Percentiles rank a stretch among this genome's conserved stretches.
Conservation (phyloP, 164 flowering plant species). For the Umbellularia californica region DNA sequence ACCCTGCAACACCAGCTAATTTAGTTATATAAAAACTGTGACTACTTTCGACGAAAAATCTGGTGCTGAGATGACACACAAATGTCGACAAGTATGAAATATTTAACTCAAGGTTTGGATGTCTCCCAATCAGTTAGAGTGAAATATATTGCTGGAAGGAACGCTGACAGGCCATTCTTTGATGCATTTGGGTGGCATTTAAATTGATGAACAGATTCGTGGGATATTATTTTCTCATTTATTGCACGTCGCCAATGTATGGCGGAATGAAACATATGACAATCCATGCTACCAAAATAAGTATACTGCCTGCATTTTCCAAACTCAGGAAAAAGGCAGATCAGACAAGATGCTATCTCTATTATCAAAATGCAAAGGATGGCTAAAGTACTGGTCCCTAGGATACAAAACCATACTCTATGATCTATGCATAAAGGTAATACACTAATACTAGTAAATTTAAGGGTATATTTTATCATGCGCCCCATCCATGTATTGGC, state of each 20-base stretch:
- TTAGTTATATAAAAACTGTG: background rate
- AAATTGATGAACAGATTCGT: background rate
- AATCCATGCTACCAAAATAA: too few relatives aligned
- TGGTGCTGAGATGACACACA: background rate
- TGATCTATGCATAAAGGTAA: too few relatives aligned
- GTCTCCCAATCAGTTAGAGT: background rate
- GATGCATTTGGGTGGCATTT: background rate
- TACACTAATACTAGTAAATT: background rate
- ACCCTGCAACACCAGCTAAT: slow-evolving; percentile 33
- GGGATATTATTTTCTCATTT: background rate
- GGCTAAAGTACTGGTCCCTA: too few relatives aligned
- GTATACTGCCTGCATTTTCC: too few relatives aligned
- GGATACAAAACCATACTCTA: too few relatives aligned
- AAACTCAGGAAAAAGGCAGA: too few relatives aligned
- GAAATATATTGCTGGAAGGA: background rate
- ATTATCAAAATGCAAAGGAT: too few relatives aligned
- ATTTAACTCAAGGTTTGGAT: too few relatives aligned
- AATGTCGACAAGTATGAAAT: too few relatives aligned
- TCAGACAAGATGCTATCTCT: too few relatives aligned
- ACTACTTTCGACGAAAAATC: background rate
- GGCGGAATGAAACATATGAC: too few relatives aligned
- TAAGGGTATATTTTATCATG: background rate
- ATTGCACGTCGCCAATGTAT: background rate
- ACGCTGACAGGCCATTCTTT: background rate
- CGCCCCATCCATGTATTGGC: background rate